Evolutionary conservation across 2,329 filamentous ascomycete species (phyloP), one percentile per base, ranked within the genome.

Genomic region (Pseudogymnoascus sp.): DNA sequence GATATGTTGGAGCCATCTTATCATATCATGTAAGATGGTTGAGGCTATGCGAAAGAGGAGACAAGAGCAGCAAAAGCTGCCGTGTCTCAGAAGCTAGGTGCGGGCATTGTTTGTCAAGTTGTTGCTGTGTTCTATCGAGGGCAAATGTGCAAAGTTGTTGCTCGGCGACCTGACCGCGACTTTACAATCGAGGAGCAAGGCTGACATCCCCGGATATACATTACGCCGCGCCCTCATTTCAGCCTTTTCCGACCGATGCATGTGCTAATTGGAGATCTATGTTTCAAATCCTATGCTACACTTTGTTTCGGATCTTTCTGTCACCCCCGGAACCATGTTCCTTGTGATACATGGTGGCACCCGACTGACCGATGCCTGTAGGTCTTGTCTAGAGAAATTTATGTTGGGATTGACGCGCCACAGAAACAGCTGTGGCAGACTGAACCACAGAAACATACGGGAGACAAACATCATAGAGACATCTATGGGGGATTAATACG

Each of bases 1-100:
- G 70, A 63, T 64, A 73, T n/a, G 65, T 68, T 67, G 71, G 70
- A 66, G 73, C 65, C 72, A 74, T 73, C 59, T 64, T 70, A 56
- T 56, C 50, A 56, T 56, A 56, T 34, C 28, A 56, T 34, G 28
- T 36, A 56, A 56, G 50, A 56, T 56, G 50, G 50, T 56, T 34
- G 28, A 56, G 50, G 50, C 5, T 56, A 36, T 56, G 10, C 50
- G 50, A 56, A 53, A 56, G 28, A 56, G 50, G 50, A 56, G 50
- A 56, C 50, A 56, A 56, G 16, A 56, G 50, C 50, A 56, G 50
- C 50, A 56, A 34, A 56, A 56, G 50, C 50, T 12, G 50, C 50
- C 28, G 50, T 56, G 50, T 56, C 50, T 56, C 50, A 56, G 50
- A 56, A 36, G 28, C 50, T 36, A 14, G 5, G n/a, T 16, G 50